phyloP scores from a whole-genome alignment of 2,329 filamentous ascomycete species.

The Byssochlamys sp. region DNA sequence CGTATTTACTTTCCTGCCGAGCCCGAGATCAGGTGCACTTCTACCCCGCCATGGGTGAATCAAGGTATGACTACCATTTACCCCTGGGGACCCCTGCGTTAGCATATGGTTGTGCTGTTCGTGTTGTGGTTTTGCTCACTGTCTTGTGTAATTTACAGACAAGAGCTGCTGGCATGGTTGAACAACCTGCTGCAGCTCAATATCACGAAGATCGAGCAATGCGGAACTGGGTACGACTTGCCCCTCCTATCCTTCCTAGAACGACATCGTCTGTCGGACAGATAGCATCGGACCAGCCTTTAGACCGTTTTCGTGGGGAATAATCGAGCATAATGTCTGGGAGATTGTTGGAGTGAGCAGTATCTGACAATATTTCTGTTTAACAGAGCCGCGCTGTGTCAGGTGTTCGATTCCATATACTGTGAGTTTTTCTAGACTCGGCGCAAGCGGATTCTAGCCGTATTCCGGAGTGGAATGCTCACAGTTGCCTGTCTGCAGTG shows the following conservation, averaged over 20 bases:
- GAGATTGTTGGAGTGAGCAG: conserved; percentile 4
- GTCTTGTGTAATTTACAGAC: conserved; percentile 47
- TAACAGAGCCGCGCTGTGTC: conserved; percentile 79
- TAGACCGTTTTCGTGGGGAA: conserved; percentile 7
- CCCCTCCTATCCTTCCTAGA: conserved; percentile 9
- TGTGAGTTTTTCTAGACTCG: conserved; percentile 37
- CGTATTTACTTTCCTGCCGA: conserved; percentile 1
- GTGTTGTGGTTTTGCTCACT: conserved; percentile 3
- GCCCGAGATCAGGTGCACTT: not conserved
- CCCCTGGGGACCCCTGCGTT: not conserved
- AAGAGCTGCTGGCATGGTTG: conserved; percentile 91
- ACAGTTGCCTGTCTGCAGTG: conserved; percentile 35
- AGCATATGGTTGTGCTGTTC: not conserved
- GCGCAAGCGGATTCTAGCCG: not conserved
- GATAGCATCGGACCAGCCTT: conserved; percentile 1
- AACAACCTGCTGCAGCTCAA: conserved; percentile 97
- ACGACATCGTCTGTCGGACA: conserved; percentile 9
- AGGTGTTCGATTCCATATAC: conserved; percentile 97
- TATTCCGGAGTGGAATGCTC: conserved; percentile 2
- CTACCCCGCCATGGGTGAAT: conserved; percentile 53
- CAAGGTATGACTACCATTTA: conserved; percentile 41
- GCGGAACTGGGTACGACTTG: conserved; percentile 75
- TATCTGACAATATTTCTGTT: conserved; percentile 6
- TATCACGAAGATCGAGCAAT: conserved; percentile 97
- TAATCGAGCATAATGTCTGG: not conserved